These are phyloP conservation scores for Incumbomyces lentus DNA, from an alignment of 2,329 filamentous ascomycete species.

Conservation along the genomic window DNA sequence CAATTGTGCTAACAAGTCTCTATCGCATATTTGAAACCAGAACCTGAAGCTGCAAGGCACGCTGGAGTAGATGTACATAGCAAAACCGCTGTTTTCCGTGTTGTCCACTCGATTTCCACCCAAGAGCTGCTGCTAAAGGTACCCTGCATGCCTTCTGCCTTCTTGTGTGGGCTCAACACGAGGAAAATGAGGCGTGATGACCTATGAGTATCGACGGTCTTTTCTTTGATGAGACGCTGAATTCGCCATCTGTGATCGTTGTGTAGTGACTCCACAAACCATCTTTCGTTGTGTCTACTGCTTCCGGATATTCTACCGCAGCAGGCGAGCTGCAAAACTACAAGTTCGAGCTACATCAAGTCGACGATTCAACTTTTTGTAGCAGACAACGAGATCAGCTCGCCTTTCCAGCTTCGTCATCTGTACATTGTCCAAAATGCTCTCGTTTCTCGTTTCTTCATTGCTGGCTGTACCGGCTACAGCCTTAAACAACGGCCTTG, in stretches of 20 bases:
- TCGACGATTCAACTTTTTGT: not conserved
- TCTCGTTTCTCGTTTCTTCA: slow-evolving; percentile 11
- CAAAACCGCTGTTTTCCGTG: too few relatives aligned
- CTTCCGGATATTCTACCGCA: not conserved
- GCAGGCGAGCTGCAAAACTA: not conserved
- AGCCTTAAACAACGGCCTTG: slow-evolving; percentile 33
- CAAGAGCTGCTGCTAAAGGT: too few relatives aligned
- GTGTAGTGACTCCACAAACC: not conserved
- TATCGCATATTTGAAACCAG: too few relatives aligned
- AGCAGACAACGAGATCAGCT: not conserved
- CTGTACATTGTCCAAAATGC: slow-evolving; percentile 26
- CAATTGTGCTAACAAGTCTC: too few relatives aligned
- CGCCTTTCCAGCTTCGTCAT: slow-evolving; percentile 27
- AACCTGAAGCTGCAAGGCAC: too few relatives aligned
- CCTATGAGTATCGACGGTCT: too few relatives aligned
- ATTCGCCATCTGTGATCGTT: not conserved
- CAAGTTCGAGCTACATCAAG: not conserved
- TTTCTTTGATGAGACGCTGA: not conserved
- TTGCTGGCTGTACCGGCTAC: slow-evolving; percentile 9
- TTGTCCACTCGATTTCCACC: too few relatives aligned
- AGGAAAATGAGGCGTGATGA: too few relatives aligned
- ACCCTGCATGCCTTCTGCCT: too few relatives aligned
- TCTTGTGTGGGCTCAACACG: too few relatives aligned
- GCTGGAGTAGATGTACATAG: too few relatives aligned
- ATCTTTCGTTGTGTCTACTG: not conserved